phyloP scores from a whole-genome alignment of 176 grass and related monocot species.

The Olyra latifolia region DNA sequence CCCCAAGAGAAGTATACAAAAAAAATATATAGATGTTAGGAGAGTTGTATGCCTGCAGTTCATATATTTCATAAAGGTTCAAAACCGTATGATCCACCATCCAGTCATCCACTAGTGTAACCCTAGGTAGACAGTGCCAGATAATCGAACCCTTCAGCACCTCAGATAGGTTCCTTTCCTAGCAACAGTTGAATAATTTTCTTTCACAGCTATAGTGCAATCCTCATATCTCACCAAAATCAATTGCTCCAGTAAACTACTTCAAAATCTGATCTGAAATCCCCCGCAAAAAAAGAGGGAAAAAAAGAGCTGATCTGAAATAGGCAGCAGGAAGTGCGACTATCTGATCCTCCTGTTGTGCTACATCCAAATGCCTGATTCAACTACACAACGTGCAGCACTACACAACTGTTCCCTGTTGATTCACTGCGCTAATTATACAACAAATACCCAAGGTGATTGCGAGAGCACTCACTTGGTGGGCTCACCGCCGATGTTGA shows the following conservation, averaged over 20 bases:
- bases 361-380: not conserved
- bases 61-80: not conserved
- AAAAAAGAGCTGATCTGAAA: not conserved
- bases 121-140: not conserved
- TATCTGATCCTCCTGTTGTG: not conserved
- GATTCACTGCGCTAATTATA: not conserved
- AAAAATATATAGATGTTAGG: not conserved
- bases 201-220: too few species aligned
- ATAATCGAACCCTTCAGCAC: not conserved
- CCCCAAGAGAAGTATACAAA: not conserved
- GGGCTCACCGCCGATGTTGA: slow-evolving; percentile 60
- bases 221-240: too few species aligned
- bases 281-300: too few species aligned
- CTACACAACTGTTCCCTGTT: not conserved
- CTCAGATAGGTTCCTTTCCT: not conserved
- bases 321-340: not conserved
- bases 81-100: not conserved
- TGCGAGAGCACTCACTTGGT: slow-evolving; percentile 56
- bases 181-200: not conserved
- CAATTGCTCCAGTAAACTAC: not conserved
- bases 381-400: not conserved
- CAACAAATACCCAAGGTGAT: not conserved
- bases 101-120: not conserved
- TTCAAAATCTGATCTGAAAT: not conserved
- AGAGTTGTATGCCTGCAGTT: not conserved